phyloP scores from a whole-genome alignment of 1,284 basidiomycete species.

The Leucoagaricus sp. region DNA sequence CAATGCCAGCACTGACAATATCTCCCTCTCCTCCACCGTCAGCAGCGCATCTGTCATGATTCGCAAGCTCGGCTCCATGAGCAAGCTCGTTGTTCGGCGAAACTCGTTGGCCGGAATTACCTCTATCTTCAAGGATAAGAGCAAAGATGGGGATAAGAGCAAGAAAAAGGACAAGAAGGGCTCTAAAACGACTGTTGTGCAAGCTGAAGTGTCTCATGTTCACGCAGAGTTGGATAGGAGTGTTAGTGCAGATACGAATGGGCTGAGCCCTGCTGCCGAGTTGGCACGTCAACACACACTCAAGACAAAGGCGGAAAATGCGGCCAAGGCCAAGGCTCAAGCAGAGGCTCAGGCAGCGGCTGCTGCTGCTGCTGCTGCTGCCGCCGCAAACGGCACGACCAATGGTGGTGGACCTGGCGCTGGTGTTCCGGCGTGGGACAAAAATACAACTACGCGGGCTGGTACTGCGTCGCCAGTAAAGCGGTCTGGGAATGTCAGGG shows the following conservation, averaged over 20 bases:
- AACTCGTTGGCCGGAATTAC: slow-evolving; percentile 92
- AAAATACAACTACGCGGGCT: slow-evolving; percentile 67
- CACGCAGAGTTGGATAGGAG: slow-evolving; percentile 83
- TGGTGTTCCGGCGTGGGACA: slow-evolving; percentile 77
- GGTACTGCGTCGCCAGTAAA: slow-evolving; percentile 45
- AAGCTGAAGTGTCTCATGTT: slow-evolving; percentile 81
- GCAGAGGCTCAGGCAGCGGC: slow-evolving; percentile 45
- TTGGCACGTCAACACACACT: slow-evolving; percentile 89
- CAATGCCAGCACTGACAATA: slow-evolving; percentile 96
- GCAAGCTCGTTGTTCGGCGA: slow-evolving; percentile 80
- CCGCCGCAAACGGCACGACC: slow-evolving; percentile 30
- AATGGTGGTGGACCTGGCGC: slow-evolving; percentile 30
- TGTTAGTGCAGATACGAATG: slow-evolving; percentile 59
- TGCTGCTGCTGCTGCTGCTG: slow-evolving; percentile 29
- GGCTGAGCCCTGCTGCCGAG: slow-evolving; percentile 91
- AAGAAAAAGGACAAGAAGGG: slow-evolving; percentile 54
- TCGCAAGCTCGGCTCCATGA: slow-evolving; percentile 92
- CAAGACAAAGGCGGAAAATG: slow-evolving; percentile 83
- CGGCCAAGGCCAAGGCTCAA: slow-evolving; percentile 65
- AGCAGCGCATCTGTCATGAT: slow-evolving; percentile 97
- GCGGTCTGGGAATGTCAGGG: slow-evolving; percentile 36
- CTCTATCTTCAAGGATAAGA: slow-evolving; percentile 93
- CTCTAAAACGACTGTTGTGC: slow-evolving; percentile 68
- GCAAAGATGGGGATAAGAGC: slow-evolving; percentile 67
- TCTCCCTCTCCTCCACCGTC: slow-evolving; percentile 95